These are phyloP conservation scores for Apostasia ramifera DNA, from an alignment of 106 monocot genomes.

Conservation along the genomic window DNA sequence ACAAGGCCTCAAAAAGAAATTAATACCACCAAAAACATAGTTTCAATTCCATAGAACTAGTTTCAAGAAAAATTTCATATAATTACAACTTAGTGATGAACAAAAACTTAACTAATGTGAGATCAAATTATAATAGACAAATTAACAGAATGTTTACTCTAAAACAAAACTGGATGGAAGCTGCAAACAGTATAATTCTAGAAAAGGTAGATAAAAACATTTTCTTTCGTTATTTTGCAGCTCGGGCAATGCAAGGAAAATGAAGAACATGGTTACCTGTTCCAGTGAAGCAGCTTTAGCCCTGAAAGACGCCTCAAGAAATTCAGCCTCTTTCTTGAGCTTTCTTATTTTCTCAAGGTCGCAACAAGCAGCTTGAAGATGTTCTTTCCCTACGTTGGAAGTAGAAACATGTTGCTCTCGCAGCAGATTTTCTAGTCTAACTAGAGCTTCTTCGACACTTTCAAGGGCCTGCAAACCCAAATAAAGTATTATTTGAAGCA, in stretches of 20 bases:
- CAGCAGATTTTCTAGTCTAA: constrained; percentile 76
- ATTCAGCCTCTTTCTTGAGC: constrained; percentile 98
- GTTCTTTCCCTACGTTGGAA: constrained; percentile 73
- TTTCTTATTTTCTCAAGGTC: constrained; percentile 92
- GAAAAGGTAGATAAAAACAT: too few relatives aligned
- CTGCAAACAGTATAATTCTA: too few relatives aligned
- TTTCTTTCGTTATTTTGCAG: too few relatives aligned
- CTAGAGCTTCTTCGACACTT: constrained; percentile 90
- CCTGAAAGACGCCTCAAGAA: constrained; percentile 97
- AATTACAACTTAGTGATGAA: too few relatives aligned
- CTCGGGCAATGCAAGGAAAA: background rate
- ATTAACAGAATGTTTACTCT: background rate
- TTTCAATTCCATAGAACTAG: too few relatives aligned
- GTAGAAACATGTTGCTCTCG: constrained; percentile 90
- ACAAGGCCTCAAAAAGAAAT: too few relatives aligned
- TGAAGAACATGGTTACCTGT: constrained; percentile 26
- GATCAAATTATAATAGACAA: background rate
- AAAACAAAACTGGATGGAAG: too few relatives aligned
- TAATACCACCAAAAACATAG: too few relatives aligned
- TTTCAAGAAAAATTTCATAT: too few relatives aligned
- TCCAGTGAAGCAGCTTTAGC: constrained; percentile 73
- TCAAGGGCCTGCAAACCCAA: constrained; percentile 73
- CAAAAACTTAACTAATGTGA: too few relatives aligned
- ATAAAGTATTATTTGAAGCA: background rate
- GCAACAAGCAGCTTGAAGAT: constrained; percentile 95